Conservation (phyloP, 1,284 basidiomycete genomes). For the Coriolopsis trogii region DNA sequence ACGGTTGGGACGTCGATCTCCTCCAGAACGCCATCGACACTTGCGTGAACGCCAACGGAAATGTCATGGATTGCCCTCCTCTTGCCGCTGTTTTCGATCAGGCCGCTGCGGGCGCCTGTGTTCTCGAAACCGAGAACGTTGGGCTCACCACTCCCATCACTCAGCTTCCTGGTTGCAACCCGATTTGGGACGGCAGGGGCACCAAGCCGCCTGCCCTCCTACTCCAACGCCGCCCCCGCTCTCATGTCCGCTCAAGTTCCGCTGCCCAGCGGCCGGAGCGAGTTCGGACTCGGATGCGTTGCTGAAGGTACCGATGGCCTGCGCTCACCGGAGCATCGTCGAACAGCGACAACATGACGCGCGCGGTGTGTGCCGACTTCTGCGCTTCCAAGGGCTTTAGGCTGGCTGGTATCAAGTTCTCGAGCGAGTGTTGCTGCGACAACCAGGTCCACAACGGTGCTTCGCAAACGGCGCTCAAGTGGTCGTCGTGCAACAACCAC, state of each 20-base stretch:
- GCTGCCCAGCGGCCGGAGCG: slow-evolving; percentile 29
- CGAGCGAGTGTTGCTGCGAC: too few relatives aligned
- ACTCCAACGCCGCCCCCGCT: slow-evolving; percentile 12
- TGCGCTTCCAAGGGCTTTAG: slow-evolving; percentile 31
- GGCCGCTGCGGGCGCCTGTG: too few relatives aligned
- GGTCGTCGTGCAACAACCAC: too few relatives aligned
- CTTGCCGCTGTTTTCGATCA: too few relatives aligned
- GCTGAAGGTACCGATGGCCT: slow-evolving; percentile 31
- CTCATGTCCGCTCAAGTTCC: slow-evolving; percentile 21
- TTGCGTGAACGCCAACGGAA: slow-evolving; percentile 29
- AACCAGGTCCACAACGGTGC: too few relatives aligned
- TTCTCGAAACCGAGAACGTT: too few relatives aligned
- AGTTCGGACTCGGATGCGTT: slow-evolving; percentile 33
- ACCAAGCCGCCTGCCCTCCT: slow-evolving; percentile 18
- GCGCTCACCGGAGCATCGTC: slow-evolving; percentile 29
- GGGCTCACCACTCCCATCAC: too few relatives aligned
- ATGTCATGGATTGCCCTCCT: too few relatives aligned
- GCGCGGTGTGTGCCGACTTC: slow-evolving; percentile 28
- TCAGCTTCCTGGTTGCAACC: slow-evolving; percentile 38
- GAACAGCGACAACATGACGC: slow-evolving; percentile 28
- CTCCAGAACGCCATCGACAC: slow-evolving; percentile 33
- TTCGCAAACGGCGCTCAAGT: too few relatives aligned
- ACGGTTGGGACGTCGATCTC: slow-evolving; percentile 35
- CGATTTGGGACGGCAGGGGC: slow-evolving; percentile 27
- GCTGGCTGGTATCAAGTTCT: too few relatives aligned